Conservation (phyloP, 139 green algal genomes). For the Astrephomene gubernaculifera region DNA sequence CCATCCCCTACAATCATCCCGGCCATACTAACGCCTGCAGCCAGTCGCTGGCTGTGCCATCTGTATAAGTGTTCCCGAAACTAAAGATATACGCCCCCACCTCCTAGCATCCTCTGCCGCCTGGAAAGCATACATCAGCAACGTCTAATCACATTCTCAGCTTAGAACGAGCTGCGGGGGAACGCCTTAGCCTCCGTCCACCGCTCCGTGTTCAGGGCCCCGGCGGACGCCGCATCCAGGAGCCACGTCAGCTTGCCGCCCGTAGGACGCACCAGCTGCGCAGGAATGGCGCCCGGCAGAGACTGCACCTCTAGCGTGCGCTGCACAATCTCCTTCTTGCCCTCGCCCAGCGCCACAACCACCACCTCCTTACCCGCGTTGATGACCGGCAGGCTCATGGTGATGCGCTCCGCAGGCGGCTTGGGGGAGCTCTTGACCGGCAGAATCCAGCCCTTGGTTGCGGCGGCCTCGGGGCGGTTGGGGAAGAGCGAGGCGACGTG, state of each 20-base stretch:
- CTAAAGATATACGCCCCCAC: too few species aligned
- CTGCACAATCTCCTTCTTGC: constrained; percentile 92
- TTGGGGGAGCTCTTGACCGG: constrained; percentile 95
- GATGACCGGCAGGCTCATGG: constrained; percentile 89
- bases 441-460: constrained; percentile 85
- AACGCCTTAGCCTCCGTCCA: constrained; percentile 85
- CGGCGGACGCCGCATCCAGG: constrained; percentile 67
- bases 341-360: constrained; percentile 74
- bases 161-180: constrained; percentile 56
- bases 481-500: constrained; percentile 99
- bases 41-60: too few species aligned
- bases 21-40: too few species aligned
- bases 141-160: not conserved
- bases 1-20: too few species aligned
- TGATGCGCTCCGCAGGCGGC: constrained; percentile 97
- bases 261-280: constrained; percentile 87
- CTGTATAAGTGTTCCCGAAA: too few species aligned
- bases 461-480: constrained; percentile 71
- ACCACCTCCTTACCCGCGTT: constrained; percentile 81
- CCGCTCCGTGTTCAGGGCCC: constrained; percentile 65
- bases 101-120: not conserved
- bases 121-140: not conserved
- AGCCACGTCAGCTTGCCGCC: constrained; percentile 62
- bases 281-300: constrained; percentile 88
- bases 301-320: constrained; percentile 88